These are phyloP conservation scores for Ogataea thermomethanolica DNA, from an alignment of 805 yeast species.

Conservation along the genomic window DNA sequence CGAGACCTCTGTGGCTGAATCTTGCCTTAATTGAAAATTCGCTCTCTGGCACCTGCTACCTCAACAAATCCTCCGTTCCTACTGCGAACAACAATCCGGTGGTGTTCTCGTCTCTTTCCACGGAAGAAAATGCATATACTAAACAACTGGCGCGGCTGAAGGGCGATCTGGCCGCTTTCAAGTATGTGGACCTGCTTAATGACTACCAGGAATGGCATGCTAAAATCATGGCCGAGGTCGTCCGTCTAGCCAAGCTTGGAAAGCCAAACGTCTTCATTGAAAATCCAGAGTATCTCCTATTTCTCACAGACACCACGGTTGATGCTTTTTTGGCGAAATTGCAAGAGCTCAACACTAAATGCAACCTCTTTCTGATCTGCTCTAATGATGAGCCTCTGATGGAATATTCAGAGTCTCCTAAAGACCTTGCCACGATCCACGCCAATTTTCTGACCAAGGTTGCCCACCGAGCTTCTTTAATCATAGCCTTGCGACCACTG, in stretches of 20 bases:
- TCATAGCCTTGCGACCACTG: constrained; percentile 61
- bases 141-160: constrained; percentile 36
- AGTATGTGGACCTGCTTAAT: constrained; percentile 39
- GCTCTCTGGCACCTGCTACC: constrained; percentile 42
- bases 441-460: constrained; percentile 46
- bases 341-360: constrained; percentile 15
- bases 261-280: constrained; percentile 25
- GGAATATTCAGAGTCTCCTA: constrained; percentile 15
- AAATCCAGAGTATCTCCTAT: constrained; percentile 30
- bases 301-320: constrained; percentile 9
- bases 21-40: constrained; percentile 52
- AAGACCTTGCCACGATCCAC: constrained; percentile 33
- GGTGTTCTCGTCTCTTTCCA: constrained; percentile 33
- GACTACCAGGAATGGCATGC: constrained; percentile 32
- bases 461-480: constrained; percentile 47
- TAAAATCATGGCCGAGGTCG: constrained; percentile 5
- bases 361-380: constrained; percentile 25
- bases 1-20: constrained; percentile 62
- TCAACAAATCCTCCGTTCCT: constrained; percentile 27
- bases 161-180: constrained; percentile 37
- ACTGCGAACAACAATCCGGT: constrained; percentile 33
- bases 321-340: constrained; percentile 20
- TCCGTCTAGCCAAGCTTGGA: constrained; percentile 23
- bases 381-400: constrained; percentile 23
- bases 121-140: constrained; percentile 22